Evolutionary conservation across 176 grass and related monocot genomes (phyloP), one percentile per base, ranked within the genome.

Genomic region (Oryza officinalis): DNA sequence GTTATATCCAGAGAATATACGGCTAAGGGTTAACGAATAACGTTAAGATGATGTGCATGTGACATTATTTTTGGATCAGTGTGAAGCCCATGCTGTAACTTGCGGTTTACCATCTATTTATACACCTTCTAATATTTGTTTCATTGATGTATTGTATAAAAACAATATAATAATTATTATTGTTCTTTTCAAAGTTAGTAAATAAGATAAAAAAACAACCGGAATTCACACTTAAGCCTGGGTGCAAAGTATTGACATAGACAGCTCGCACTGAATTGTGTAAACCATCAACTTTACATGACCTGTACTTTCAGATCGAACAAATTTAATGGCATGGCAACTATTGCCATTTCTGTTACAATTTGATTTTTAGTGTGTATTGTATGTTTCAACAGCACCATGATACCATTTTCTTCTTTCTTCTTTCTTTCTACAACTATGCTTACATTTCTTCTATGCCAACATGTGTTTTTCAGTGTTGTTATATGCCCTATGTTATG

Each of bases 361-460:
- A 6, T 35, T 52, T 72, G 57, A 30, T 80, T 66, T 65, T 86
- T 28, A 80, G 2, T 65, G 52, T 38, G n/a, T 79, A n/a, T 66
- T 71, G 25, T 22, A 66, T 74, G 15, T 41, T 74, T 66, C 3
- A 18, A 20, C 65, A 32, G 45, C 6, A 44, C 17, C 27, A 22
- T 13, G 31, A 27, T 59, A 63, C 6, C 78, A 5, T 57, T n/a
- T 57, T 57, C 15, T 67, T 10, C 22, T 65, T 69, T 69, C 46
- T 31, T 54, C 59, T 64, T 31, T 70, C 4, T 69, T 40, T 45
- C 15, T 45, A 54, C 12, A 63, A 26, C 22, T 65, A 28, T 63
- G 64, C 37, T 43, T 71, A 83, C 30, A 40, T 83, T 50, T 52
- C 17, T 68, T 23, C 68, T 71, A 17, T 45, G 41, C 84, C 46